Conservation (phyloP, 352 stramenopile genomes). For the Globisporangium nagaii region DNA sequence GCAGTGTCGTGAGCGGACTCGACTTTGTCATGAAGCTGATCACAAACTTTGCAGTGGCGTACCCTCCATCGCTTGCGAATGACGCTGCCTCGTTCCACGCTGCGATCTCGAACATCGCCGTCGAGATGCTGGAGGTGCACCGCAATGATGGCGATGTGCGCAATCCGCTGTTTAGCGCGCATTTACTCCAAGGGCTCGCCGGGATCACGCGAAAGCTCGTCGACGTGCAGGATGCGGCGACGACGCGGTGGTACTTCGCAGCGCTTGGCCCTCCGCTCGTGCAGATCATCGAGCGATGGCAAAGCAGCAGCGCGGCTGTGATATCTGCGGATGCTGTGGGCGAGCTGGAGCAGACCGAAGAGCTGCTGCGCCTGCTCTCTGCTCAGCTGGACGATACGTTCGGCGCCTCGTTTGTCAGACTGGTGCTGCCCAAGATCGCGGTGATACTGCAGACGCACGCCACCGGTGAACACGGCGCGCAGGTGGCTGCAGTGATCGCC, state of each 20-base stretch:
- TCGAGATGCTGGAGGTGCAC: constrained; percentile 14
- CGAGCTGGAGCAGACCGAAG: constrained; percentile 37
- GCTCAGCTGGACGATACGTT: constrained; percentile 41
- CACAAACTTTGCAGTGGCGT: constrained; percentile 27
- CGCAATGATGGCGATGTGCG: constrained; percentile 15
- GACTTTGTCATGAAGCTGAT: constrained; percentile 36
- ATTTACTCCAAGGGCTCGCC: constrained; percentile 31
- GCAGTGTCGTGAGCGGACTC: constrained; percentile 6
- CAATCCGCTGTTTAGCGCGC: constrained; percentile 13
- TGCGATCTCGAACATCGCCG: constrained; percentile 16
- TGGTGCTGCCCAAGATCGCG: constrained; percentile 54
- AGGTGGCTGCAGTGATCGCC: constrained; percentile 16
- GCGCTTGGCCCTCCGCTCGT: constrained; percentile 36
- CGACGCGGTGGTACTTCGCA: constrained; percentile 39
- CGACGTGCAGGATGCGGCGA: constrained; percentile 26
- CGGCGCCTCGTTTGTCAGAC: constrained; percentile 42
- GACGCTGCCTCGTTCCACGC: constrained; percentile 35
- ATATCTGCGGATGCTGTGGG: constrained; percentile 11
- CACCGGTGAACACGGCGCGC: constrained; percentile 2
- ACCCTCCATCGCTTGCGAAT: constrained; percentile 21
- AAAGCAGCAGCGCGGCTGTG: constrained; percentile 4
- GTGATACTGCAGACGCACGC: constrained; percentile 26
- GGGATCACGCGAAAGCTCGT: constrained; percentile 39
- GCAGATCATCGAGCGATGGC: constrained; percentile 10
- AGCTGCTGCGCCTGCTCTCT: constrained; percentile 39